Evolutionary conservation across 108 stramenopile genomes (phyloP).

Genomic region (Schizochytrium sp.): DNA sequence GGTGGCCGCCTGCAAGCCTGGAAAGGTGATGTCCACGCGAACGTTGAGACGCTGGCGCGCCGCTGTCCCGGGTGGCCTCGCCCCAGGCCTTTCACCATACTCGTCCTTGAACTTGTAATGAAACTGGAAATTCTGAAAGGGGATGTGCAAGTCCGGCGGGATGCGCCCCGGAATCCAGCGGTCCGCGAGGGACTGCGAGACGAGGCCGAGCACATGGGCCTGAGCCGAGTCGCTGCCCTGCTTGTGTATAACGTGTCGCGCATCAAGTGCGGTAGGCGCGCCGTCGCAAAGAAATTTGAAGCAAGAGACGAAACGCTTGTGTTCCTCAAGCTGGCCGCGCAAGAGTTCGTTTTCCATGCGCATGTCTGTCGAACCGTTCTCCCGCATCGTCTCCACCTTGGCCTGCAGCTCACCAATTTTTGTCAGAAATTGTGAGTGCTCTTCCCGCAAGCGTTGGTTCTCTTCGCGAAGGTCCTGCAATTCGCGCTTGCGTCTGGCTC

Average conservation of each 20-base stretch:
- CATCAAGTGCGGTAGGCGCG: neutral
- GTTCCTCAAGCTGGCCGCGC: neutral
- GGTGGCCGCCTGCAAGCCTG: neutral
- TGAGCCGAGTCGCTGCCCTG: neutral
- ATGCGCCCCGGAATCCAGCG: neutral
- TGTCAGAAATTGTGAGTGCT: neutral
- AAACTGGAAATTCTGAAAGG: neutral
- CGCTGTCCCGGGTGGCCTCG: neutral
- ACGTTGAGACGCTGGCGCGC: neutral
- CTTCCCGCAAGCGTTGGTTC: neutral
- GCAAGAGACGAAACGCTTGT: neutral
- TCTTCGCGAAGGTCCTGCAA: neutral
- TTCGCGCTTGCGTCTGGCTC: neutral
- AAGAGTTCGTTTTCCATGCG: constrained; percentile 12
- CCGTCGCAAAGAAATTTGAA: neutral
- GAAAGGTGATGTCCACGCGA: neutral
- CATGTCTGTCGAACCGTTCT: neutral
- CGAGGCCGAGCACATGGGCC: neutral
- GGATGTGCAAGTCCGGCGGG: neutral
- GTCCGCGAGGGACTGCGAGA: neutral
- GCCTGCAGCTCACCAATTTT: neutral
- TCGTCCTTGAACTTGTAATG: neutral
- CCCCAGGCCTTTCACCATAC: neutral
- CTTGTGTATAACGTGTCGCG: neutral
- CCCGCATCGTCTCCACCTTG: neutral